Conservation (phyloP, 352 stramenopile species). For the Globisporangium acanthophoron region DNA sequence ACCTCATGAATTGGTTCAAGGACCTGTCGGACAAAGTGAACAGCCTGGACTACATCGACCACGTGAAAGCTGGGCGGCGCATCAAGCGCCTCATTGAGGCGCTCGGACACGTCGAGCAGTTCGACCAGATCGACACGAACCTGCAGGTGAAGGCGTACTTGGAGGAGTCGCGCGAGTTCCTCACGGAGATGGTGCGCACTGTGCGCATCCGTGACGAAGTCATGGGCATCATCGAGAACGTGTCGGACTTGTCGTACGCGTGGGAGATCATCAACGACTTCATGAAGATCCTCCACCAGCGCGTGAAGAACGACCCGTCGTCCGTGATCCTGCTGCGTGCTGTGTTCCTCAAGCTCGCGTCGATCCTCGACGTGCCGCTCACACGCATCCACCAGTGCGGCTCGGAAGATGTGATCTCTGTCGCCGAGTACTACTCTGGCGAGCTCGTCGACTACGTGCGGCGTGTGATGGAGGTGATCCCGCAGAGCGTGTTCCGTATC, state of each 20-base stretch:
- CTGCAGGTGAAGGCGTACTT: conserved; percentile 94
- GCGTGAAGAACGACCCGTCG: conserved; percentile 90
- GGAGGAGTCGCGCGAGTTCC: conserved; percentile 87
- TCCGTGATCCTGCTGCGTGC: conserved; percentile 91
- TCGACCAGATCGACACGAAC: conserved; percentile 94
- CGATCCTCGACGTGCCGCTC: conserved; percentile 91
- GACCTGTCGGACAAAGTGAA: conserved; percentile 89
- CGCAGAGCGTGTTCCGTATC: conserved; percentile 93
- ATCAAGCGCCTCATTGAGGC: conserved; percentile 94
- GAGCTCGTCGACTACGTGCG: conserved; percentile 94
- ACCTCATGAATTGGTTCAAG: conserved; percentile 92
- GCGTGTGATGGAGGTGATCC: conserved; percentile 93
- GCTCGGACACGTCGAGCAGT: conserved; percentile 93
- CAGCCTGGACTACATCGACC: conserved; percentile 87
- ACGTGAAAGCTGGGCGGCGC: conserved; percentile 90
- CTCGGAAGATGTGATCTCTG: conserved; percentile 89
- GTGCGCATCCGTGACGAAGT: conserved; percentile 91
- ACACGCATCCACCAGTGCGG: conserved; percentile 91
- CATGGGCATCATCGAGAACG: conserved; percentile 90
- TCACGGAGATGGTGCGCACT: conserved; percentile 94
- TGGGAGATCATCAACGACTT: conserved; percentile 95
- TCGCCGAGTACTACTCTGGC: conserved; percentile 93
- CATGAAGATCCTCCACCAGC: conserved; percentile 91
- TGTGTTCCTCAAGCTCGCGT: conserved; percentile 94
- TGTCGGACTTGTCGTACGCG: conserved; percentile 93